phyloP scores from a whole-genome alignment of 768 basidiomycete genomes.

The Daedaleopsis sinensis region DNA sequence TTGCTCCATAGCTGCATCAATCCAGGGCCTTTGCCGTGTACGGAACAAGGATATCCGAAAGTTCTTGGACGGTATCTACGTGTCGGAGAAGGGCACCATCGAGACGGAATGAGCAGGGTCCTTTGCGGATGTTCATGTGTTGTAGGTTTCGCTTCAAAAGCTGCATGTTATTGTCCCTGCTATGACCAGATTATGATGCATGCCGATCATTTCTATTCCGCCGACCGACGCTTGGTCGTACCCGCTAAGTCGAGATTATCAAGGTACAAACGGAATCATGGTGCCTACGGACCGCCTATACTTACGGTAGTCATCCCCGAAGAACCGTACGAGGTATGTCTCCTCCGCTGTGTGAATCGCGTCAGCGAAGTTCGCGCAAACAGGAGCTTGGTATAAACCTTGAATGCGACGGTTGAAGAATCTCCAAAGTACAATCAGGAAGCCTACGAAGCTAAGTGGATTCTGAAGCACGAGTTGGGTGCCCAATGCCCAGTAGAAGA shows the following conservation, averaged over 20 bases:
- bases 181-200: constrained; percentile 34
- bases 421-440: constrained; percentile 69
- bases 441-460: constrained; percentile 69
- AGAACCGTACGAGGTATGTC: constrained; percentile 76
- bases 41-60: constrained; percentile 99
- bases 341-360: constrained; percentile 70
- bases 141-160: constrained; percentile 28
- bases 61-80: constrained; percentile 94
- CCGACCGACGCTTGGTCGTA: neutral
- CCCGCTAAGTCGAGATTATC: constrained; percentile 12
- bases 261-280: constrained; percentile 85
- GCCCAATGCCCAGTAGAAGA: constrained; percentile 97
- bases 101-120: constrained; percentile 39
- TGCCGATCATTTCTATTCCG: constrained; percentile 11
- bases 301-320: constrained; percentile 81
- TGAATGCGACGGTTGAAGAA: constrained; percentile 86
- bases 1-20: constrained; percentile 73
- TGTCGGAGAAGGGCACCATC: constrained; percentile 79
- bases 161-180: constrained; percentile 31
- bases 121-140: constrained; percentile 21
- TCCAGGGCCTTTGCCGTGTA: constrained; percentile 95
- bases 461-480: constrained; percentile 94
- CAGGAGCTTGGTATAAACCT: constrained; percentile 51
- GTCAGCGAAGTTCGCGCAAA: neutral
- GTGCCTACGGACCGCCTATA: constrained; percentile 84